Base-by-base conservation (phyloP, 805 yeast genomes). In the Ascoidea rubescens region DNA sequence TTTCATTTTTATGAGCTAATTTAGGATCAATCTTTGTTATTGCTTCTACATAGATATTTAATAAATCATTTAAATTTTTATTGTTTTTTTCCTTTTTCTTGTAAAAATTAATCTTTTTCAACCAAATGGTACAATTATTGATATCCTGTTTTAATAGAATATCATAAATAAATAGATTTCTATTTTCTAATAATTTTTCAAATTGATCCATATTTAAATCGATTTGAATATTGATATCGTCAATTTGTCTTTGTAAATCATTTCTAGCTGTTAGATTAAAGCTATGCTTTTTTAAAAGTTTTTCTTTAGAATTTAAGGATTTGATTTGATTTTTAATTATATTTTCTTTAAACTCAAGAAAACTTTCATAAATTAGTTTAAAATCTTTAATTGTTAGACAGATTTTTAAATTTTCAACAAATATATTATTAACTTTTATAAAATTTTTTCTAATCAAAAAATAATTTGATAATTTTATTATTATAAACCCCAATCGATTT, bases 41-140 rank as follows among this genome's bases (percentile, higher is more conserved):
- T 0, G 96, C 96, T 16, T 75, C 67, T 0, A 80, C 80, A 64
- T 75, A 86, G 0, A 84, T 74, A 33, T 71, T 70, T 16, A 83
- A 67, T 3, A 75, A 72, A n/a, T 76, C 65, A 14, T 68, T 60
- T 44, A 70, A 57, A 30, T 73, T 70, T 2, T 58, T 59, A 4
- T 67, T 62, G 3, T 67, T 59, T 16, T 8, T 8, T 10, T 37
- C 43, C 14, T 37, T 37, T 37, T 37, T 37, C 14, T 71, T 71
- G 56, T 70, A 72, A 1, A 84, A 56, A 0, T 68, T 66, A 0
- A 79, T 71, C 51, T 95, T 70, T 50, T 77, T 76, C 46, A 80
- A 64, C 97, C 97, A 91, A 51, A 73, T 74, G 32, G 71, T 74
- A 4, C 86, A 77, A 54, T 78, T 74, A 59, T 87, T 76, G 1